These are phyloP conservation scores for Excoecaria cochinchinensis DNA, from an alignment of 345 rosid species.

Conservation along the genomic window DNA sequence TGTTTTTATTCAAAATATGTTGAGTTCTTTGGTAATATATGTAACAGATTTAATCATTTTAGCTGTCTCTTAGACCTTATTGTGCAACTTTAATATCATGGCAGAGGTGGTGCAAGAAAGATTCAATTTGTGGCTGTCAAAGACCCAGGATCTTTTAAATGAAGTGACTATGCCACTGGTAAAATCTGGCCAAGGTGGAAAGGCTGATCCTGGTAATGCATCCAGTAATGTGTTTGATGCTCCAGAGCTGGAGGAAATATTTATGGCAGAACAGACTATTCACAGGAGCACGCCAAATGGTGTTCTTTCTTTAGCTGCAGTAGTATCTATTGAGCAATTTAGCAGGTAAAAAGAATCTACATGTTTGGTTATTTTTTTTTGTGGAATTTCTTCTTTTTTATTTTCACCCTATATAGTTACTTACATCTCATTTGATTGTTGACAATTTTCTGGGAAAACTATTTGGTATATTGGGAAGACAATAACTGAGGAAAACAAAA, in stretches of 20 bases:
- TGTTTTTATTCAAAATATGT: neutral
- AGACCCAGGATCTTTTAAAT: constrained; percentile 62
- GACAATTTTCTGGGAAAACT: neutral
- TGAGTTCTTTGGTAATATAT: neutral
- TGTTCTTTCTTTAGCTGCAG: constrained; percentile 67
- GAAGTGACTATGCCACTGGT: constrained; percentile 58
- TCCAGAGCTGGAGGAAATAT: constrained; percentile 63
- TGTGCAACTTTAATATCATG: constrained; percentile 10
- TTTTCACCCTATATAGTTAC: neutral
- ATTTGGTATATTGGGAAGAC: neutral
- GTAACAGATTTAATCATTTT: neutral
- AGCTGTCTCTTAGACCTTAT: constrained; percentile 15
- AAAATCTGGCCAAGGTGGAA: constrained; percentile 48
- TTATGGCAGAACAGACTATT: constrained; percentile 69
- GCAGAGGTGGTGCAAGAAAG: constrained; percentile 75
- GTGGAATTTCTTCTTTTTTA: neutral
- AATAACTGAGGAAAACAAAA: neutral
- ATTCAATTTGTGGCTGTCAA: constrained; percentile 71
- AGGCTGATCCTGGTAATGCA: constrained; percentile 41
- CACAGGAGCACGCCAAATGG: constrained; percentile 56
- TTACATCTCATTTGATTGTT: neutral
- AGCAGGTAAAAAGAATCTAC: constrained; percentile 59
- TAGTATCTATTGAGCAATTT: constrained; percentile 88
- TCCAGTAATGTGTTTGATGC: constrained; percentile 38
- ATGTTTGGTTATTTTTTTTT: neutral